Conservation (phyloP, 148 eudicot species). For the Chenopodium album region DNA sequence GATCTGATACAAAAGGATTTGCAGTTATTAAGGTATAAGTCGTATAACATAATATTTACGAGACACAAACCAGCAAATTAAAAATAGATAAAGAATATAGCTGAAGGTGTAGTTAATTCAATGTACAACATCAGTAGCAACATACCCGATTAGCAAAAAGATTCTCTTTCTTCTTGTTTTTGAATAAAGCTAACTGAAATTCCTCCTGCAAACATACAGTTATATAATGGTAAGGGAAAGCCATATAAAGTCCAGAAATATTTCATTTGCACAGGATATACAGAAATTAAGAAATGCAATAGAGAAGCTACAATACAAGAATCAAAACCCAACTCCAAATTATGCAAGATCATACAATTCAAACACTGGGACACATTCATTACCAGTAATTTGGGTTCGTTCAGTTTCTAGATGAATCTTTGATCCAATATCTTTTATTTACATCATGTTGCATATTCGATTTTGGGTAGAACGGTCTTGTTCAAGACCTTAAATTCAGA, state of each 20-base stretch:
- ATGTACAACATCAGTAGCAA: background rate
- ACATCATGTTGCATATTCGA: background rate
- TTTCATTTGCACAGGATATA: background rate
- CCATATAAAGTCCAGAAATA: background rate
- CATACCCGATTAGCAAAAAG: constrained; percentile 94
- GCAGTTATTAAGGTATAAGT: background rate
- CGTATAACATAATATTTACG: background rate
- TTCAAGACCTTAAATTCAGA: background rate
- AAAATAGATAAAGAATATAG: no score
- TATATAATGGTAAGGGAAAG: constrained; percentile 8
- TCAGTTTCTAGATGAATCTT: no score
- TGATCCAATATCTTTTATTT: background rate
- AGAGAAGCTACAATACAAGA: no score
- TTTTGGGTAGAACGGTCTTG: background rate
- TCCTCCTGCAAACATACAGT: constrained; percentile 65
- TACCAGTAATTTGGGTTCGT: no score
- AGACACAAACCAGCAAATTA: background rate
- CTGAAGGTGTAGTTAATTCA: background rate
- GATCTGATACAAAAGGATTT: constrained; percentile 45
- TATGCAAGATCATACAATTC: background rate
- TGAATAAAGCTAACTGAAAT: constrained; percentile 84
- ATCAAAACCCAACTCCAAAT: no score
- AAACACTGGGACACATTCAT: no score
- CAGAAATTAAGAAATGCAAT: no score
- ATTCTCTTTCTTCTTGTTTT: constrained; percentile 88